A percentile compares a stretch with the other conserved stretches of the same genome.
Evolutionary conservation across 768 basidiomycete species (phyloP).

Genomic region (Suillus bovinus): DNA sequence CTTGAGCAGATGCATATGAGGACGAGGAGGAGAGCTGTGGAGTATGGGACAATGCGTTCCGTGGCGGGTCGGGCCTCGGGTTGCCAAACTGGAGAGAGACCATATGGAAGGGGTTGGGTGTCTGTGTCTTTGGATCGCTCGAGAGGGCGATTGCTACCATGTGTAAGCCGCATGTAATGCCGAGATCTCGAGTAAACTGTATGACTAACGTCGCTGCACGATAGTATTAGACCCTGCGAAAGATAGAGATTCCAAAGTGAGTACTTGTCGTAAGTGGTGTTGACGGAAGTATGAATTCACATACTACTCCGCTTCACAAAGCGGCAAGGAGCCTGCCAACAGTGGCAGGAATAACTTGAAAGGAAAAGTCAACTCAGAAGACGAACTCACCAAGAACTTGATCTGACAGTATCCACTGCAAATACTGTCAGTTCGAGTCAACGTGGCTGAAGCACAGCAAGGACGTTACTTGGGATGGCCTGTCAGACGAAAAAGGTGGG

Average conservation of each 20-base stretch:
- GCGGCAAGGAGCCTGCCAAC: not conserved
- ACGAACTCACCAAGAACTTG: not conserved
- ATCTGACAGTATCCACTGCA: not conserved
- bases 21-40: constrained; percentile 37
- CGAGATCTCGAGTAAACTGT: constrained; percentile 20
- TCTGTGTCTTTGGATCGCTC: constrained; percentile 37
- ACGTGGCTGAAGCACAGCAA: not conserved
- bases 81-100: constrained; percentile 41
- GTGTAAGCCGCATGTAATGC: constrained; percentile 33
- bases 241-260: not conserved
- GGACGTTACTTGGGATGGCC: not conserved
- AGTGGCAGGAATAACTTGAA: not conserved
- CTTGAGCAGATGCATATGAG: constrained; percentile 30
- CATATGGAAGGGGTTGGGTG: constrained; percentile 48
- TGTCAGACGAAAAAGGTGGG: not conserved
- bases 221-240: not conserved
- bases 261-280: not conserved
- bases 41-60: constrained; percentile 42
- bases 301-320: not conserved
- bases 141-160: constrained; percentile 49
- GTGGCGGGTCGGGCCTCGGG: constrained; percentile 33
- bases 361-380: not conserved
- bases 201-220: constrained; percentile 17
- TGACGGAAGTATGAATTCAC: not conserved
- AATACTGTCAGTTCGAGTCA: not conserved